A percentile compares a stretch with the other conserved stretches of the same genome.
Conservation (phyloP, 352 stramenopile genomes). For the Achlya hypogyna region DNA sequence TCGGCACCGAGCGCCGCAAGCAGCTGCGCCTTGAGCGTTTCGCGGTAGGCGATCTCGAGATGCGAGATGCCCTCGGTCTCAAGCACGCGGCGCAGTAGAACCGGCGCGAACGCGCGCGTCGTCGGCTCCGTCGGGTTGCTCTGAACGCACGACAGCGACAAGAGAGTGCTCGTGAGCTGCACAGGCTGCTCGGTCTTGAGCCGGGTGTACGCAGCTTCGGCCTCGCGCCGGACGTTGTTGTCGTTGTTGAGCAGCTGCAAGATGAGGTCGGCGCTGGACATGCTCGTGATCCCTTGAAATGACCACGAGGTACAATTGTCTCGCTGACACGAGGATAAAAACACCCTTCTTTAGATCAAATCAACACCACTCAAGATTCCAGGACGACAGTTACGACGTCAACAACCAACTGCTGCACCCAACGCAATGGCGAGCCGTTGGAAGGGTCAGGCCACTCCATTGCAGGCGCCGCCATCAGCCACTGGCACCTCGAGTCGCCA, state of each 20-base stretch:
- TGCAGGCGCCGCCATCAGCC: too few species aligned
- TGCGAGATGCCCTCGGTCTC: conserved; percentile 37
- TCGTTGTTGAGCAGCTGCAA: conserved; percentile 14
- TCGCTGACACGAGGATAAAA: background rate
- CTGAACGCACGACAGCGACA: conserved; percentile 44
- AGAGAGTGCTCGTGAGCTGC: conserved; percentile 52
- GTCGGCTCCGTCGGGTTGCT: conserved; percentile 36
- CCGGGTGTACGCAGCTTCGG: conserved; percentile 63
- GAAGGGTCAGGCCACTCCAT: too few species aligned
- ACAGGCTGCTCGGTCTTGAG: conserved; percentile 56
- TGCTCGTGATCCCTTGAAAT: background rate
- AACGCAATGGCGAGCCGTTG: too few species aligned
- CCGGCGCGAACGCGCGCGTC: conserved; percentile 59
- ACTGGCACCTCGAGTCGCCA: too few species aligned
- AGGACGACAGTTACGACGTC: too few species aligned
- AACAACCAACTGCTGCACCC: too few species aligned
- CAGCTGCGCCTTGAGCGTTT: conserved; percentile 62
- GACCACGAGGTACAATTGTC: background rate
- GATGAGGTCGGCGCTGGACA: conserved; percentile 3
- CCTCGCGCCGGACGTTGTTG: conserved; percentile 26
- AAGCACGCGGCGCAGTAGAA: conserved; percentile 69
- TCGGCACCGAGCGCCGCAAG: conserved; percentile 55
- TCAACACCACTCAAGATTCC: too few species aligned
- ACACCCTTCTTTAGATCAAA: background rate
- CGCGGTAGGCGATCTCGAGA: conserved; percentile 32